These are phyloP conservation scores for Mycena galericulata DNA, from an alignment of 768 basidiomycete species.

Conservation along the genomic window DNA sequence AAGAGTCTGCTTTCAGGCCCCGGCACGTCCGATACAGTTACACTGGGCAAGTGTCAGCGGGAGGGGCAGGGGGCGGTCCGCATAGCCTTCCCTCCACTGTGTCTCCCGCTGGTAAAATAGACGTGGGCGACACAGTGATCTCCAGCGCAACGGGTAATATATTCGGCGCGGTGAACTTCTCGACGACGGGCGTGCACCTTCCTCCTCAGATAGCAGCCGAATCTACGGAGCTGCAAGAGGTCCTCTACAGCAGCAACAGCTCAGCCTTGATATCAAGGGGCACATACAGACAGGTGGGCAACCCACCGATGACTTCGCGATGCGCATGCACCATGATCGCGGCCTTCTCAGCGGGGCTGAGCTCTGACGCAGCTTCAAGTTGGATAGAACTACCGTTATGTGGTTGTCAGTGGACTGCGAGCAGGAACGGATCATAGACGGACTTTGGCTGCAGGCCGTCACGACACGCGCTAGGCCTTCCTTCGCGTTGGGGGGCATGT, in stretches of 20 bases:
- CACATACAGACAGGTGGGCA: conserved; percentile 3
- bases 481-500: conserved; percentile 66
- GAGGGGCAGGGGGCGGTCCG: conserved; percentile 23
- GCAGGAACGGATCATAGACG: conserved; percentile 39
- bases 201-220: conserved; percentile 73
- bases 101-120: conserved; percentile 1
- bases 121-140: conserved; percentile 15
- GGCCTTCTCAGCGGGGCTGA: conserved; percentile 88
- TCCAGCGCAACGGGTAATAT: conserved; percentile 14
- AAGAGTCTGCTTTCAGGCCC: not conserved
- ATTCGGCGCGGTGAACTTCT: conserved; percentile 20
- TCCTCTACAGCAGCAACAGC: conserved; percentile 63
- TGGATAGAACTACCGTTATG: conserved; percentile 45
- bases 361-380: conserved; percentile 56
- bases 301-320: conserved; percentile 85
- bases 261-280: not conserved
- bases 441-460: conserved; percentile 82
- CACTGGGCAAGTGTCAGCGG: conserved; percentile 27
- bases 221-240: conserved; percentile 77
- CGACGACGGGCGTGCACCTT: conserved; percentile 46
- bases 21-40: conserved; percentile 5
- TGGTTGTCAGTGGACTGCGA: not conserved
- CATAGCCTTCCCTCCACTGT: not conserved
- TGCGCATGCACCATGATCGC: conserved; percentile 86
- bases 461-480: conserved; percentile 74